Conservation (phyloP, 1,139 yeast species). For the Waltiozyma sp. region DNA sequence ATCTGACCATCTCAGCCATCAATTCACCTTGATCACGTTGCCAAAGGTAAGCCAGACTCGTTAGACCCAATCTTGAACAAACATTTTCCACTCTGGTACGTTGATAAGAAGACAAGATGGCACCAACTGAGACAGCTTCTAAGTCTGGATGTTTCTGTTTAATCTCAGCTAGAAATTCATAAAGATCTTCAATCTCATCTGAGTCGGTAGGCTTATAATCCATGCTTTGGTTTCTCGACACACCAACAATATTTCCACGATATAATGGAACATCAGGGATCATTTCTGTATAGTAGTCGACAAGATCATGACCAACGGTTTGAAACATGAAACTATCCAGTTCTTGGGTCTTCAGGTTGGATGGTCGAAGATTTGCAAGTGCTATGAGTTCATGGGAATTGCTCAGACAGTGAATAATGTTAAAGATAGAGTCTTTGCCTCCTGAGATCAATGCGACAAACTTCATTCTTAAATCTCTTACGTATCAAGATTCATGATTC, state of each 20-base stretch:
- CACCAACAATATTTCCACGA: constrained; percentile 54
- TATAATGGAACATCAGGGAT: constrained; percentile 65
- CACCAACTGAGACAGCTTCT: constrained; percentile 89
- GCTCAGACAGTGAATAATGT: constrained; percentile 55
- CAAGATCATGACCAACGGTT: constrained; percentile 90
- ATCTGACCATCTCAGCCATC: too few species aligned
- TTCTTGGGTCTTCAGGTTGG: constrained; percentile 36
- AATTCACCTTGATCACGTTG: constrained; percentile 72
- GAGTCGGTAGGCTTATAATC: constrained; percentile 55
- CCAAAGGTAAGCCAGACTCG: constrained; percentile 75
- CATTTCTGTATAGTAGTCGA: constrained; percentile 50
- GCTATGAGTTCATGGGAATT: constrained; percentile 82
- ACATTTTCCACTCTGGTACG: constrained; percentile 89
- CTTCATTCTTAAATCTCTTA: constrained; percentile 55
- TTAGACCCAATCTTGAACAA: constrained; percentile 59
- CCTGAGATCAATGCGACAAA: constrained; percentile 63
- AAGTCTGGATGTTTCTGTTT: constrained; percentile 60
- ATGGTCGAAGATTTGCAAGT: constrained; percentile 73
- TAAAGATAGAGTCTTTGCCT: constrained; percentile 87
- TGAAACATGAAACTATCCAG: constrained; percentile 95
- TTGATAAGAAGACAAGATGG: constrained; percentile 87
- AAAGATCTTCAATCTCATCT: constrained; percentile 85
- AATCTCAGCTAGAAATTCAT: constrained; percentile 34
- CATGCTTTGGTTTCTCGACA: constrained; percentile 50
- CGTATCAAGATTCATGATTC: too few species aligned